Base-by-base conservation (phyloP, 371 early-diverging fungal genomes). In the Mucor irregularis region DNA sequence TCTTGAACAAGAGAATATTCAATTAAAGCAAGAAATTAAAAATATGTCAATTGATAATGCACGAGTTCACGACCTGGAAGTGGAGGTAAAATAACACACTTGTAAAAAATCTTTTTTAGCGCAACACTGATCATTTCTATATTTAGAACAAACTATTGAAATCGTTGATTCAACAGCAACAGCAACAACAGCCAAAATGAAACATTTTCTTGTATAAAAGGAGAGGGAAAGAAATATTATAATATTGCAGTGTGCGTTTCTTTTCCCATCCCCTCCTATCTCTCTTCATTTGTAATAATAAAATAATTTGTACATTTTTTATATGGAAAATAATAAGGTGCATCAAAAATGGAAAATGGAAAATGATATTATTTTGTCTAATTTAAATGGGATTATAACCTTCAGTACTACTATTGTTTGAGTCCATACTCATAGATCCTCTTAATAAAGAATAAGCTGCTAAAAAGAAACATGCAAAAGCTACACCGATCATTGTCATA, bases 321-420 rank as follows among this genome's bases (percentile, higher is more conserved):
- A n/a, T n/a, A n/a, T n/a, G n/a, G n/a, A n/a, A n/a, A n/a, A n/a
- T n/a, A n/a, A n/a, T n/a, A n/a, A n/a, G n/a, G n/a, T n/a, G n/a
- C n/a, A n/a, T n/a, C n/a, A n/a, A n/a, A n/a, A n/a, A n/a, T n/a
- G n/a, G n/a, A n/a, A n/a, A n/a, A n/a, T n/a, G n/a, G n/a, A n/a
- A n/a, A n/a, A n/a, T n/a, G n/a, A n/a, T n/a, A n/a, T n/a, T n/a
- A n/a, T n/a, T n/a, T n/a, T n/a, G n/a, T n/a, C n/a, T n/a, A 6
- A 37, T 22, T 42, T 63, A 73, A 47, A 74, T 48, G 7, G 70
- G 62, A 49, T 40, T 70, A 25, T 74, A 74, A 10, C 74, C 74
- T 37, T 65, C 71, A 28, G 49, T 44, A 11, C 3, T n/a, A n/a
- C n/a, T n/a, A 13, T 55, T 26, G 29, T 53, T 35, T 39, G 60